A percentile compares a stretch with the other conserved stretches of the same genome.
Conservation (phyloP, 106 monocot species). For the Gastrodia elata region DNA sequence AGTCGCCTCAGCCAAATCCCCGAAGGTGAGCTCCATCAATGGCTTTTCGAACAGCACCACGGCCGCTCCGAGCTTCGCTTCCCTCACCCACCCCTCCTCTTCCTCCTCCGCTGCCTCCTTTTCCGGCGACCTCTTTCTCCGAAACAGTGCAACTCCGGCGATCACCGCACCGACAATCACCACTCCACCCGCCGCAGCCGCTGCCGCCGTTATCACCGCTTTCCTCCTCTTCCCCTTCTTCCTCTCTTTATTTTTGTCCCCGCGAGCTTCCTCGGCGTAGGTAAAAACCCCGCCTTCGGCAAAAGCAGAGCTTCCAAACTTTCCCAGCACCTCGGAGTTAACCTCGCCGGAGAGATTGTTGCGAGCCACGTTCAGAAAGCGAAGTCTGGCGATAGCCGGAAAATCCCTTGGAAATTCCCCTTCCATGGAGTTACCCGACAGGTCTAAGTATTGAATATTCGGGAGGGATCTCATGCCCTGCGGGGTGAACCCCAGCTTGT, state of each 20-base stretch:
- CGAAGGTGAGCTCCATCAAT: constrained; percentile 65
- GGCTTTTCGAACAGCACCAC: constrained; percentile 88
- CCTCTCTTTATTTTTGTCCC: too few relatives aligned
- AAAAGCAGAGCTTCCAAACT: constrained; percentile 63
- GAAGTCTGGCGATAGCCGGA: constrained; percentile 24
- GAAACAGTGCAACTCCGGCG: not conserved
- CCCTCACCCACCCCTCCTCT: constrained; percentile 40
- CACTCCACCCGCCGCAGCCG: not conserved
- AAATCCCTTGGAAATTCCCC: constrained; percentile 51
- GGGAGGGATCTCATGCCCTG: constrained; percentile 14
- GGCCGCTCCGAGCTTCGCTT: constrained; percentile 32
- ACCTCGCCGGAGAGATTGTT: constrained; percentile 69
- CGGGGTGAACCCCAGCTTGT: constrained; percentile 20
- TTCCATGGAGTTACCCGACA: constrained; percentile 52
- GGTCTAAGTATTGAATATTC: constrained; percentile 26
- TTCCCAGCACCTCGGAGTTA: constrained; percentile 9
- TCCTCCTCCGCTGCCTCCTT: constrained; percentile 9
- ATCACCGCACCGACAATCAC: not conserved
- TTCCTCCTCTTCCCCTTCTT: not conserved
- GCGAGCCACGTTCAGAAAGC: constrained; percentile 57
- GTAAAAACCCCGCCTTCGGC: constrained; percentile 23
- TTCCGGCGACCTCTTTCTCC: constrained; percentile 7
- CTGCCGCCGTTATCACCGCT: not conserved
- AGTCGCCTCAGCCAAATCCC: constrained; percentile 59
- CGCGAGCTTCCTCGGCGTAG: not conserved